Percentiles rank a stretch among this genome's conserved stretches.
These are phyloP conservation scores for Prunus kanzakura DNA, from an alignment of 306 rosid genomes.

Conservation along the genomic window DNA sequence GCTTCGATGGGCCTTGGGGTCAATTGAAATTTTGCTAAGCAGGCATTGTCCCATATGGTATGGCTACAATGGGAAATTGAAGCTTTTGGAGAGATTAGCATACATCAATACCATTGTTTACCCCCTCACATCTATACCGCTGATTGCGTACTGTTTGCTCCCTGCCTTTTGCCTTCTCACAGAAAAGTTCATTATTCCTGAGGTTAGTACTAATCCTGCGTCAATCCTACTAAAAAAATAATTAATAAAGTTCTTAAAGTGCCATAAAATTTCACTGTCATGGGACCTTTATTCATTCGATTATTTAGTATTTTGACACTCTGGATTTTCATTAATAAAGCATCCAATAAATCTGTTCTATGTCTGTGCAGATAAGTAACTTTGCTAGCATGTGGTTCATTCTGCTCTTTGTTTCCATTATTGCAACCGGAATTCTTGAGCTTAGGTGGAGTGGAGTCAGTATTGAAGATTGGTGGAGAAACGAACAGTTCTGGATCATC, in stretches of 20 bases:
- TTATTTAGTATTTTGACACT: neutral
- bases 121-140: conserved; percentile 89
- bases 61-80: conserved; percentile 87
- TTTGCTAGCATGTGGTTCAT: conserved; percentile 98
- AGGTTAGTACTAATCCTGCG: conserved; percentile 44
- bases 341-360: conserved; percentile 10
- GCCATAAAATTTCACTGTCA: neutral
- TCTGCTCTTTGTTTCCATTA: conserved; percentile 86
- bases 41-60: conserved; percentile 99
- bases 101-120: conserved; percentile 95
- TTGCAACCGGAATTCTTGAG: conserved; percentile 90
- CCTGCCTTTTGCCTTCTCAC: conserved; percentile 98
- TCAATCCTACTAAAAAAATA: neutral
- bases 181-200: conserved; percentile 93
- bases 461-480: conserved; percentile 99
- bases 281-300: too few relatives aligned
- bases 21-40: conserved; percentile 94
- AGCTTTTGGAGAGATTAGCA: conserved; percentile 76
- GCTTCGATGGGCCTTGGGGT: conserved; percentile 99
- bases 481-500: conserved; percentile 97
- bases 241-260: neutral
- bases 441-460: conserved; percentile 99
- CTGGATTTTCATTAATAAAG: neutral
- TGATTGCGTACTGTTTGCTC: conserved; percentile 83
- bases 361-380: conserved; percentile 84